A percentile compares a stretch with the other conserved stretches of the same genome.
Conservation (phyloP, 805 yeast species). For the Saccharomycopsis sp. region DNA sequence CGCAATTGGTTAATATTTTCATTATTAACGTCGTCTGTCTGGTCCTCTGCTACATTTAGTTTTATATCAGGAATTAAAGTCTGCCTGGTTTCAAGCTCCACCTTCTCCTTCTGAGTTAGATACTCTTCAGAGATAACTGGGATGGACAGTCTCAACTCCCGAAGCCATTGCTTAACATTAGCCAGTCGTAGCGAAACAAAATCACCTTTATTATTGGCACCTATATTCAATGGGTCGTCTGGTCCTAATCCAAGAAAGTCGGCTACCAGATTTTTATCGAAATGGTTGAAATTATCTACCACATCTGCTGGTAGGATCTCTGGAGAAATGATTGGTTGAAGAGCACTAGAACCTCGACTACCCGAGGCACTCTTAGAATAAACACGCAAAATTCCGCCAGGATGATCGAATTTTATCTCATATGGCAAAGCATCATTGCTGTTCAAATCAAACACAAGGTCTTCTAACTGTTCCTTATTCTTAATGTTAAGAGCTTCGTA, state of each 20-base stretch:
- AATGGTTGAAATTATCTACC: not conserved
- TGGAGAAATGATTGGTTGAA: conserved; percentile 1
- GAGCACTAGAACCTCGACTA: not conserved
- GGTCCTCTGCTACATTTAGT: not conserved
- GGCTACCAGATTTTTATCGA: not conserved
- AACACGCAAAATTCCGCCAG: not conserved
- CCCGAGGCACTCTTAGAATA: not conserved
- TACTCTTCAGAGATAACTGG: conserved; percentile 5
- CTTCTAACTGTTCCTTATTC: conserved; percentile 5
- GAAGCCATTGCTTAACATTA: not conserved
- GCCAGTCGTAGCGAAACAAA: too few relatives aligned
- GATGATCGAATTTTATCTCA: conserved; percentile 8
- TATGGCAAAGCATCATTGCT: conserved; percentile 5
- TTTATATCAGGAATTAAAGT: not conserved
- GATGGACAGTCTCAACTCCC: not conserved
- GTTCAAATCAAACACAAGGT: conserved; percentile 16
- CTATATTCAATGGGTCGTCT: not conserved
- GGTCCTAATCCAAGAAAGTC: not conserved
- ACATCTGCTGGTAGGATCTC: not conserved
- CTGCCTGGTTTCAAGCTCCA: conserved; percentile 10
- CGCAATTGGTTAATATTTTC: not conserved
- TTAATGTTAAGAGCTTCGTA: conserved; percentile 1
- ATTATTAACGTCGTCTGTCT: not conserved
- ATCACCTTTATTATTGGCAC: not conserved
- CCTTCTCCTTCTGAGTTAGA: conserved; percentile 13